Evolutionary conservation across 331 rosid genomes (phyloP), one percentile per base, ranked within the genome.

Genomic region (Pyracantha coccinea): DNA sequence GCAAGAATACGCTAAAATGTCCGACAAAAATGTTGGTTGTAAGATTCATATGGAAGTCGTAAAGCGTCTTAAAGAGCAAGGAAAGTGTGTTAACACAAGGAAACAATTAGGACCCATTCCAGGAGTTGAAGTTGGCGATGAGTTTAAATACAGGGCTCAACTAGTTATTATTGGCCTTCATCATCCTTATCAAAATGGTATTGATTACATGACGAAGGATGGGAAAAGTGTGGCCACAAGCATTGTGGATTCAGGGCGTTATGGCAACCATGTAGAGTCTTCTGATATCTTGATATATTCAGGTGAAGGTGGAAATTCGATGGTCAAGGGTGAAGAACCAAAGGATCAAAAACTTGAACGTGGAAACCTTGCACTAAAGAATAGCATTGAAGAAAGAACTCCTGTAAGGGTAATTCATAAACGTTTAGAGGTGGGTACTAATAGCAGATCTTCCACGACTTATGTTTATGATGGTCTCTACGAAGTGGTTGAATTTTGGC

Each of bases 381-480:
- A 89, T 65, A 83, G 89, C 62, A 69, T 59, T 70, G 71, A 74
- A 11, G 79, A 83, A 10, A 8, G 17, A 71, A 67, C 38, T 16
- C 87, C 74, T 2, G 89, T 87, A 2, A 85, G 94, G 58, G 87
- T 85, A 28, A 78, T 89, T 38, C 72, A 47, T 29, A 17, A 70
- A 9, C 12, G 8, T 0, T 16, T 8, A 44, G 25, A 24, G 50
- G 13, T 27, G n/a, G 68, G 69, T 16, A 54, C 29, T 68, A 17
- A 41, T 15, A 58, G 35, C 50, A 41, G 45, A 16, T 41, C 8
- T 6, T 15, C 17, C 4, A 38, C 2, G 13, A 38, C 58, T 1
- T 84, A 2, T 75, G n/a, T 81, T 0, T 84, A 86, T 27, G 84
- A 79, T 79, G 94, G 94, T 1, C 41, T 89, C 72, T 89, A 85